Evolutionary conservation across 148 eudicot genomes (phyloP), one percentile per base, ranked within the genome.

Genomic region (Dianthus caryophyllus): DNA sequence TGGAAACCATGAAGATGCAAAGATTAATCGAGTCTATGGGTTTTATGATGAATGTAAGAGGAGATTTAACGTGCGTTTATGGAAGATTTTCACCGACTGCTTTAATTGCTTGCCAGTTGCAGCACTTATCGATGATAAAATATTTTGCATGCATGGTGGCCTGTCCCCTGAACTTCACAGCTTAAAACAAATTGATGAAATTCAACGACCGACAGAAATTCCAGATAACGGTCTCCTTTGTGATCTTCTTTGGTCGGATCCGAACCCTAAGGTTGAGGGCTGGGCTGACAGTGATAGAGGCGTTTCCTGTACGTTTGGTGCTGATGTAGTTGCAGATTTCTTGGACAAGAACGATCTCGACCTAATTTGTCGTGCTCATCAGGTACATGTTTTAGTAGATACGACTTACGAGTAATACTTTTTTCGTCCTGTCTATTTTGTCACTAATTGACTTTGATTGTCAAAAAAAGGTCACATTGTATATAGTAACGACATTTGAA

Each of bases 271-370:
- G 64, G 44, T 68, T 53, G 82, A 78, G 69, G 97, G 97, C 25
- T 91, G 97, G 97, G 78, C 88, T 17, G 97, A 83, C 50, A 91
- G 97, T n/a, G n/a, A n/a, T n/a, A 84, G 97, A 74, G 97, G 97
- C 46, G 89, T 91, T 66, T 91, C 97, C 5, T 86, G 91, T 77
- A 84, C 91, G n/a, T 91, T 91, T 80, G 97, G 97, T 25, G 69
- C 95, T 39, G 91, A 91, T 72, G 83, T 71, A 50, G 87, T 91
- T 33, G 75, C 88, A n/a, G 87, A 86, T 24, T 91, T 91, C 77
- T 71, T 91, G 60, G 89, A 81, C 47, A 91, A 86, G 79, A 86
- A 88, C 70, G 85, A 82, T 64, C 82, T 91, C 61, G 97, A 91
- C 75, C 91, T 91, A n/a, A 82, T 91, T 71, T 88, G 95, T 64